Conservation (phyloP, 441 rosid species). For the Arabidopsis hybrid region DNA sequence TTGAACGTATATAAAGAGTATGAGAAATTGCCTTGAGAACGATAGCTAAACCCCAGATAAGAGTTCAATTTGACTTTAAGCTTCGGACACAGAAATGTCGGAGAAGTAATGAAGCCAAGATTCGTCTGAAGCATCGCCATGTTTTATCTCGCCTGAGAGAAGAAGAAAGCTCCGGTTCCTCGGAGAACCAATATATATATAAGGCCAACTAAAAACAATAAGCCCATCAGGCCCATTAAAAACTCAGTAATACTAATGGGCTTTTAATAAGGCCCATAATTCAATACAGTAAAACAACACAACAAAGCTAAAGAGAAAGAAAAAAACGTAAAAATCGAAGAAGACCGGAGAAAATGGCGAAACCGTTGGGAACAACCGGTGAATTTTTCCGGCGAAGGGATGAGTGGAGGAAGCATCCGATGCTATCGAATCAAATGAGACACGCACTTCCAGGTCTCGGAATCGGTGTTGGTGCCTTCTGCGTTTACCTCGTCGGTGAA, state of each 20-base stretch:
- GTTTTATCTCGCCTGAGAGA: constrained; percentile 23
- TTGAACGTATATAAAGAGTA: background rate
- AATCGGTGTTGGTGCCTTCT: constrained; percentile 88
- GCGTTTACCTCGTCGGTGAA: constrained; percentile 82
- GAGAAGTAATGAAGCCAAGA: constrained; percentile 36
- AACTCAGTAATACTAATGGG: background rate
- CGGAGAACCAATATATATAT: background rate
- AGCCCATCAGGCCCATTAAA: constrained; percentile 2
- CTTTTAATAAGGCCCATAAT: background rate
- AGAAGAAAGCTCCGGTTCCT: background rate
- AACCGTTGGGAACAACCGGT: constrained; percentile 79
- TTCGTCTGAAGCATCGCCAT: constrained; percentile 52
- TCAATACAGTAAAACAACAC: background rate
- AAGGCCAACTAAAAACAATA: background rate
- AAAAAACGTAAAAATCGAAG: constrained; percentile 6
- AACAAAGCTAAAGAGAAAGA: background rate
- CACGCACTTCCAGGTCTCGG: constrained; percentile 92
- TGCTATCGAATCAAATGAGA: constrained; percentile 78
- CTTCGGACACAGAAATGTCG: constrained; percentile 28
- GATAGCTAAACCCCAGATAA: constrained; percentile 23
- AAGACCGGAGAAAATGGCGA: constrained; percentile 54
- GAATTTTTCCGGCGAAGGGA: constrained; percentile 96
- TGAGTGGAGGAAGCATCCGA: constrained; percentile 94
- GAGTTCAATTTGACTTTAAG: constrained; percentile 24
- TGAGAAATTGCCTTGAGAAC: constrained; percentile 34